phyloP scores from a whole-genome alignment of 805 yeast genomes.

The Barnettozyma pratensis region DNA sequence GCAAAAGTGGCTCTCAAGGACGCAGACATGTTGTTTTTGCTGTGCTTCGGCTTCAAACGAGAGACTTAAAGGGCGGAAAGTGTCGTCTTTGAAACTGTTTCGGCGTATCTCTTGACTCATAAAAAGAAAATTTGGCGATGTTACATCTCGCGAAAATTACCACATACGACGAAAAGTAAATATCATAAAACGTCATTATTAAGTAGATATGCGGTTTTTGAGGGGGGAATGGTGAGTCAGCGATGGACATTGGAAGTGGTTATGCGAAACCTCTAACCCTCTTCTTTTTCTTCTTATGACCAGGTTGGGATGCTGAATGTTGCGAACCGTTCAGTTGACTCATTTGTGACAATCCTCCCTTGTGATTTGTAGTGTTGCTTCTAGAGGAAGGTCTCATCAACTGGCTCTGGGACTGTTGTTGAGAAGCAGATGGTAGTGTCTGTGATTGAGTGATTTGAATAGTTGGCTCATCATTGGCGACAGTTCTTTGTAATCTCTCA shows the following conservation, averaged over 20 bases:
- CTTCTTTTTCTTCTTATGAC: slow-evolving; percentile 10
- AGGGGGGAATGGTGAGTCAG: background rate
- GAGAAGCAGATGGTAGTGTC: background rate
- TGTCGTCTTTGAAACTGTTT: background rate
- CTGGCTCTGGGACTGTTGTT: background rate
- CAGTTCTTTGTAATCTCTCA: slow-evolving; percentile 2
- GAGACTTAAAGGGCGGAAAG: background rate
- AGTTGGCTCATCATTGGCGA: slow-evolving; percentile 6
- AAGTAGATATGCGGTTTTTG: background rate
- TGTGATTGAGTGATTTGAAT: slow-evolving; percentile 20
- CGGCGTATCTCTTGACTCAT: background rate
- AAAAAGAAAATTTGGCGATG: background rate
- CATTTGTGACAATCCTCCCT: background rate
- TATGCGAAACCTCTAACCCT: slow-evolving; percentile 21
- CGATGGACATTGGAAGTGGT: background rate
- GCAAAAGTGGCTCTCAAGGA: slow-evolving; percentile 55
- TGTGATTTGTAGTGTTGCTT: background rate
- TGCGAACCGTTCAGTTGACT: background rate
- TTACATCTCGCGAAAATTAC: slow-evolving; percentile 3
- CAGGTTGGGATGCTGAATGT: background rate
- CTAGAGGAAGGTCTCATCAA: slow-evolving; percentile 3
- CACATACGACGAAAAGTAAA: background rate
- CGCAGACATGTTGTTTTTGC: slow-evolving; percentile 20
- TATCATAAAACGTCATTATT: background rate
- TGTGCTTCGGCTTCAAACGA: background rate